Evolutionary conservation across 805 yeast species (phyloP), one percentile per base, ranked within the genome.

Genomic region (Saccharomycopsis olivae): DNA sequence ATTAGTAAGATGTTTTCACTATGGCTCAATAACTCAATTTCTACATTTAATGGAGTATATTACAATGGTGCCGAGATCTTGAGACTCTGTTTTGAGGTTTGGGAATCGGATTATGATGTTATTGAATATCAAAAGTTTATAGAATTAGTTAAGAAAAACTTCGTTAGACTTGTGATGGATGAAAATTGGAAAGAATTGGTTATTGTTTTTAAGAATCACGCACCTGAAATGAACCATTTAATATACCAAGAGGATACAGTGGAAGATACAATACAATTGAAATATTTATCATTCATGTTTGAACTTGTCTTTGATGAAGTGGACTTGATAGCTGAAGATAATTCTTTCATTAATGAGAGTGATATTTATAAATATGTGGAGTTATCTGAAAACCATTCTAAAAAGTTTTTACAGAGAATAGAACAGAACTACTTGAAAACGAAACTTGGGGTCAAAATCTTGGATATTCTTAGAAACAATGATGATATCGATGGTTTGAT

Each of bases 1-100:
- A 71, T 63, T 44, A 57, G 73, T 2, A 68, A 76, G 42, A 68
- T 78, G 0, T 55, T 81, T 30, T 68, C 69, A 36, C 59, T 74
- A 1, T 73, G 84, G 78, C 44, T 74, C 14, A 21, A 43, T 0
- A 40, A 48, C 13, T 40, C 51, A 39, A 14, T 36, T 20, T 9
- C 9, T 19, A 13, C n/a, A 4, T 14, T 37, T 60, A n/a, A 53
- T 49, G 27, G 60, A 55, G 21, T 17, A 15, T 44, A 49, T 13
- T 53, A 62, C 21, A 53, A 60, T 1, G 49, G 55, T 40, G 42
- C 54, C 16, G 30, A 48, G 28, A 53, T 57, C 49, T 37, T 55
- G 41, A 49, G 63, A 53, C 38, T 41, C 30, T 35, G 37, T 44
- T 43, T 28, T 62, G 29, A 34, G 19, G 13, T 41, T 4, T 10